phyloP scores from a whole-genome alignment of 257 asterid genomes.

The Echites panduratus region DNA sequence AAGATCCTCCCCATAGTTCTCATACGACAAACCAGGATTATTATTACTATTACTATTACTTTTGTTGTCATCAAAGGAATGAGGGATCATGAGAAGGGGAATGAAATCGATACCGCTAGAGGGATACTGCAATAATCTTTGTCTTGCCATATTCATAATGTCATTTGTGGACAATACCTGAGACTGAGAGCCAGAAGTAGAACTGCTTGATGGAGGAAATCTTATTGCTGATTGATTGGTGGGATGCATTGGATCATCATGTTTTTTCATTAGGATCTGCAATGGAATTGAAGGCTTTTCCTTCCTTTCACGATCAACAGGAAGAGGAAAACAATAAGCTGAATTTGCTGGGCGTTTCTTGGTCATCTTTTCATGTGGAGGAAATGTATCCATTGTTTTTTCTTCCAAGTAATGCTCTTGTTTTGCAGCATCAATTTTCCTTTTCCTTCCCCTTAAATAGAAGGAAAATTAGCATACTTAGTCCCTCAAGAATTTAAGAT shows the following conservation, averaged over 20 bases:
- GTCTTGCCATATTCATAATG: conserved; percentile 22
- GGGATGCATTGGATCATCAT: too few relatives aligned
- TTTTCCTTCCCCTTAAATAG: too few relatives aligned
- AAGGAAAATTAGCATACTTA: too few relatives aligned
- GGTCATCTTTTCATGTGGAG: background rate
- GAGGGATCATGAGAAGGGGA: background rate
- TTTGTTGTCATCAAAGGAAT: background rate
- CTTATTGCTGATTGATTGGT: background rate
- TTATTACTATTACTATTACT: too few relatives aligned
- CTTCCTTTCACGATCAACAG: background rate
- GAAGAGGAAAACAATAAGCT: background rate
- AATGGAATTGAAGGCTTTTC: conserved; percentile 1
- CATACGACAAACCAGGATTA: conserved; percentile 4
- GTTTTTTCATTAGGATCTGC: background rate
- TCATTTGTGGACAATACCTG: conserved; percentile 14
- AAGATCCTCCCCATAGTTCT: conserved; percentile 14
- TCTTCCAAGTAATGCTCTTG: background rate
- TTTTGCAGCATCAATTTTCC: too few relatives aligned
- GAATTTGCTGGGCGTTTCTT: background rate
- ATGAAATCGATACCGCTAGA: conserved; percentile 7
- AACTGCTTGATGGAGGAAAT: background rate
- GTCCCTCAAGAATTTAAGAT: too few relatives aligned
- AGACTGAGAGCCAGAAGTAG: background rate
- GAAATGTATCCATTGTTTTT: conserved; percentile 6
- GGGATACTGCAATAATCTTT: background rate